Conservation (phyloP, 495 filamentous ascomycete genomes). For the Pyrenula massariospora region DNA sequence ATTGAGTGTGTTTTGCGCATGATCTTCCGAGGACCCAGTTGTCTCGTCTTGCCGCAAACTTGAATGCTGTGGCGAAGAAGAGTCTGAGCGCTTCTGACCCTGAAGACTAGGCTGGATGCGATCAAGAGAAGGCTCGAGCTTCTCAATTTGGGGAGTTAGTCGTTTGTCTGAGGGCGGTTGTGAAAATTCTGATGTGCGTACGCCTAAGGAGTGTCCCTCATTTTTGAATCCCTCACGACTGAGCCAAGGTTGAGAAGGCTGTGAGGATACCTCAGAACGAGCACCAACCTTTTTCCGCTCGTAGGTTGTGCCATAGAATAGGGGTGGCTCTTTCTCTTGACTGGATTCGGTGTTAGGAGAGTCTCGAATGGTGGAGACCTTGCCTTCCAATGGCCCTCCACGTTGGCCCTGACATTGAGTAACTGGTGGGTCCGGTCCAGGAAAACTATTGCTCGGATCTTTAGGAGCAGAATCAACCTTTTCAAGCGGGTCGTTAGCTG, state of each 20-base stretch:
- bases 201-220: background rate
- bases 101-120: conserved; percentile 4
- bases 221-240: background rate
- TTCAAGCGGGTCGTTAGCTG: background rate
- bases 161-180: background rate
- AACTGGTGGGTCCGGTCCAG: background rate
- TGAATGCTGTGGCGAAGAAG: too few relatives aligned
- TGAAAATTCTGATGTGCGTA: too few relatives aligned
- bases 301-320: conserved; percentile 14
- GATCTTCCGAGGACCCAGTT: too few relatives aligned
- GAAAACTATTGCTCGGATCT: background rate
- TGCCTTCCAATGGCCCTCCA: background rate
- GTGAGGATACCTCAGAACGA: background rate
- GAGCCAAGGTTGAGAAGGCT: background rate
- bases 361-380: conserved; percentile 28
- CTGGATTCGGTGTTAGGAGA: conserved; percentile 14
- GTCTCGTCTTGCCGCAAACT: too few relatives aligned
- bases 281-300: conserved; percentile 3
- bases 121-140: background rate
- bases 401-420: background rate
- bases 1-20: too few relatives aligned
- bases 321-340: conserved; percentile 20
- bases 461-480: background rate
- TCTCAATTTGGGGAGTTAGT: background rate
- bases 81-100: too few relatives aligned